Conservation (phyloP, 768 basidiomycete species). For the Leucocoprinus birnbaumii region DNA sequence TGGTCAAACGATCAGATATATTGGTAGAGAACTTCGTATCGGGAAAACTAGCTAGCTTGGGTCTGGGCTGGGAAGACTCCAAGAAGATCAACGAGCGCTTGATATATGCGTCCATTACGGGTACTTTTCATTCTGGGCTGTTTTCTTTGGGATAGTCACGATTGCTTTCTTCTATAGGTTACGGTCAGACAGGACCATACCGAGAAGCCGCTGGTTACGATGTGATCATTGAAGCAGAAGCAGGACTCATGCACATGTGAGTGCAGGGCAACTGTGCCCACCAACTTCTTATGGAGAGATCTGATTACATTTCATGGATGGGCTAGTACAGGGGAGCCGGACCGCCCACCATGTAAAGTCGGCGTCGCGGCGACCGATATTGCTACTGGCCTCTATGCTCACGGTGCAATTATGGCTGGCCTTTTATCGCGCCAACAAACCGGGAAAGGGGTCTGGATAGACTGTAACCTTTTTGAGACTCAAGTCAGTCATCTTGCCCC, state of each 20-base stretch:
- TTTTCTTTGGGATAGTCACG: neutral
- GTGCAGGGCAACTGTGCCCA: conserved; percentile 21
- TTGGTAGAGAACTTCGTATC: conserved; percentile 88
- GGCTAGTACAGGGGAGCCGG: conserved; percentile 80
- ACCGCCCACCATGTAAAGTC: conserved; percentile 88
- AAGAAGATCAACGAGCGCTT: conserved; percentile 71
- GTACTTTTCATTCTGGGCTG: conserved; percentile 34
- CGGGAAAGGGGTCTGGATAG: conserved; percentile 86
- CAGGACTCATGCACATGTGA: conserved; percentile 92
- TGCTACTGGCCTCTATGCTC: conserved; percentile 85
- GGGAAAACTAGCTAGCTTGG: conserved; percentile 82
- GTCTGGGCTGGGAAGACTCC: conserved; percentile 85
- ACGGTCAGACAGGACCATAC: conserved; percentile 85
- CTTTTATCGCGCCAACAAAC: conserved; percentile 80
- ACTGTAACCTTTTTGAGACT: conserved; percentile 89
- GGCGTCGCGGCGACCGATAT: conserved; percentile 93
- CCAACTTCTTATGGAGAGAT: neutral
- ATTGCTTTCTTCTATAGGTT: conserved; percentile 21
- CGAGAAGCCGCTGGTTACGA: conserved; percentile 84
- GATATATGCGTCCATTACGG: conserved; percentile 89
- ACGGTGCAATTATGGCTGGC: conserved; percentile 91
- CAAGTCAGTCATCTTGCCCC: conserved; percentile 49
- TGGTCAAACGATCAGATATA: conserved; percentile 76
- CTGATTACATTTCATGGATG: neutral
- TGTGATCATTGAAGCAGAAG: conserved; percentile 84